Evolutionary conservation across 2,329 filamentous ascomycete species (phyloP).

Genomic region (Trichoderma gracile): DNA sequence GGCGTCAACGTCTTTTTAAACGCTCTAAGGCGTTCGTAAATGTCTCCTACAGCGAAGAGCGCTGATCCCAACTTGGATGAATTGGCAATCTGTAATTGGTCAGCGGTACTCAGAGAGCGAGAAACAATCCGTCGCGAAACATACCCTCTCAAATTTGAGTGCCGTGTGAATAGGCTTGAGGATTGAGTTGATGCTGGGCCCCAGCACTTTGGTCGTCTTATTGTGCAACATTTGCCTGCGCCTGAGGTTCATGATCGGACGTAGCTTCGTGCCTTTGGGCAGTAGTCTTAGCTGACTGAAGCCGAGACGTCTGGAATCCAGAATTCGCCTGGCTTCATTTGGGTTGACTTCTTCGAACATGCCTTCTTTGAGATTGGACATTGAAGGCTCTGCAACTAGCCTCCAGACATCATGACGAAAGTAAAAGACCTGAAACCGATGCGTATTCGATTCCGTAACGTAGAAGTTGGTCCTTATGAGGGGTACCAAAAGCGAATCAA

Average conservation of each 20-base stretch:
- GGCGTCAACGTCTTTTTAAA: conserved; percentile 61
- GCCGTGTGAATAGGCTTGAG: conserved; percentile 74
- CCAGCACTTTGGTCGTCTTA: conserved; percentile 60
- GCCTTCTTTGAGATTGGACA: conserved; percentile 63
- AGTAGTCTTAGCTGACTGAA: conserved; percentile 78
- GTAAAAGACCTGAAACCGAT: conserved; percentile 83
- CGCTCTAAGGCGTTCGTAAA: conserved; percentile 69
- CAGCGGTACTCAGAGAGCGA: background rate
- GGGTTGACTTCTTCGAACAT: conserved; percentile 79
- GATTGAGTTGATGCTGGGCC: conserved; percentile 48
- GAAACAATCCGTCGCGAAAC: background rate
- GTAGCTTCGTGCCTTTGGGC: conserved; percentile 74
- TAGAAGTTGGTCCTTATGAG: conserved; percentile 87
- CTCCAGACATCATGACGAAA: conserved; percentile 95
- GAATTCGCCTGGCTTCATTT: conserved; percentile 55
- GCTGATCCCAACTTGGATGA: conserved; percentile 71
- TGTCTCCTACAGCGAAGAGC: conserved; percentile 77
- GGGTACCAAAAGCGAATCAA: conserved; percentile 89
- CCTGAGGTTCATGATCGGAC: conserved; percentile 85
- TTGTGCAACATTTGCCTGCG: conserved; percentile 55
- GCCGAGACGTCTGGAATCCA: conserved; percentile 67
- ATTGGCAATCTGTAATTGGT: conserved; percentile 41
- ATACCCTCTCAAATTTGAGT: conserved; percentile 75
- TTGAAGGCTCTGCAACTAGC: conserved; percentile 69
- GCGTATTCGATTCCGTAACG: conserved; percentile 82